A percentile compares a stretch with the other conserved stretches of the same genome.
phyloP scores from a whole-genome alignment of 2,329 filamentous ascomycete species.

The Exserohilum turcica region DNA sequence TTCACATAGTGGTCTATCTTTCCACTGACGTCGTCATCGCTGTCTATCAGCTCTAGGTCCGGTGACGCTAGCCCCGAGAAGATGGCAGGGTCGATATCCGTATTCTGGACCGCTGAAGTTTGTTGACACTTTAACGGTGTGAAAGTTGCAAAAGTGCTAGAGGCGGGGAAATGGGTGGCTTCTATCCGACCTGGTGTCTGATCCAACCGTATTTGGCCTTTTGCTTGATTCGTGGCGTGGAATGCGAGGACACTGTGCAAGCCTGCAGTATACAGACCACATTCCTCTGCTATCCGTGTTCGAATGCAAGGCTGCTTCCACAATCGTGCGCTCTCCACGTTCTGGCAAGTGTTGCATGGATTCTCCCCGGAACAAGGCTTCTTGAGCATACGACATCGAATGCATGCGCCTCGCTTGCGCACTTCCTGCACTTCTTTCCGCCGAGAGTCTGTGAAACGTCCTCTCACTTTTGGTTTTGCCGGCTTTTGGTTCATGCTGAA shows the following conservation, averaged over 20 bases:
- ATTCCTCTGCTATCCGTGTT: conserved; percentile 63
- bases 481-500: conserved; percentile 49
- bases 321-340: conserved; percentile 64
- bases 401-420: conserved; percentile 64
- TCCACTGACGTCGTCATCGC: conserved; percentile 57
- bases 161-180: conserved; percentile 57
- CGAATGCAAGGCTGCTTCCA: conserved; percentile 67
- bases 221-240: conserved; percentile 56
- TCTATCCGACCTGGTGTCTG: conserved; percentile 59
- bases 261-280: conserved; percentile 61
- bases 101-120: conserved; percentile 22
- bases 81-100: conserved; percentile 47
- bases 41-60: conserved; percentile 56
- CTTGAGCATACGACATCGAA: conserved; percentile 68
- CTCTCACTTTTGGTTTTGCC: conserved; percentile 56
- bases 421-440: conserved; percentile 65
- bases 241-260: conserved; percentile 60
- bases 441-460: conserved; percentile 61
- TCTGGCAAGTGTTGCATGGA: conserved; percentile 63
- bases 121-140: conserved; percentile 48
- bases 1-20: conserved; percentile 62
- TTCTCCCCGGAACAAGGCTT: conserved; percentile 66
- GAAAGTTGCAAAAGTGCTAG: conserved; percentile 56
- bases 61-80: conserved; percentile 31
- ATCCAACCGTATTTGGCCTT: conserved; percentile 56